Percentiles rank a stretch among this genome's conserved stretches.
phyloP scores from a whole-genome alignment of 73 alveolate genomes.

The Breviolum minutum region DNA sequence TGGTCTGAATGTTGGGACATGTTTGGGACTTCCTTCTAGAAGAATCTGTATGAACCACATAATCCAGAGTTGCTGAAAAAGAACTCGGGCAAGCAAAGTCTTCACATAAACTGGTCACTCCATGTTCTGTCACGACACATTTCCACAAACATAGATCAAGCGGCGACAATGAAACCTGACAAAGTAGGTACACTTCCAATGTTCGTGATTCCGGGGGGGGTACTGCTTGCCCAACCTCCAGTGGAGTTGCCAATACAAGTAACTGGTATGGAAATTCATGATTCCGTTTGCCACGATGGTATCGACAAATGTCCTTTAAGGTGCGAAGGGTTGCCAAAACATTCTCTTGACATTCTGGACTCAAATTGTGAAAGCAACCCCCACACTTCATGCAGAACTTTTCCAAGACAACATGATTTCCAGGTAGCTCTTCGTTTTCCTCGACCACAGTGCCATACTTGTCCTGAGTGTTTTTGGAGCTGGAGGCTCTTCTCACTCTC shows the following conservation, averaged over 20 bases:
- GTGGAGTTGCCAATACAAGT: neutral
- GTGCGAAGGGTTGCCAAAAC: neutral
- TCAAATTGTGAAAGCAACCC: neutral
- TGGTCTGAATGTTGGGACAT: neutral
- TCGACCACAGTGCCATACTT: neutral
- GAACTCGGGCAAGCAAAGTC: neutral
- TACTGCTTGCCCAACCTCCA: neutral
- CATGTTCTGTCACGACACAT: neutral
- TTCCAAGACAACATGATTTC: neutral
- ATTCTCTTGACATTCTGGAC: neutral
- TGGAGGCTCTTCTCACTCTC: too few species aligned
- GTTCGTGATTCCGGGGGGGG: neutral
- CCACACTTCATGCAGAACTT: slow-evolving; percentile 3
- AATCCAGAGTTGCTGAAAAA: neutral
- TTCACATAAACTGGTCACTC: neutral
- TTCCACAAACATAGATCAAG: neutral
- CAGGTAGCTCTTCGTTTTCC: neutral
- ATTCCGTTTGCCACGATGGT: neutral
- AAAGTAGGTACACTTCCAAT: neutral
- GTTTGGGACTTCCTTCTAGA: neutral
- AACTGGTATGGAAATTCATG: neutral
- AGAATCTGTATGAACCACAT: neutral
- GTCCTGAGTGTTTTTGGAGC: too few species aligned
- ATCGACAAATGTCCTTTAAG: neutral
- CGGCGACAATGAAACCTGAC: neutral